These are phyloP conservation scores for Eimeria brunetti DNA, from an alignment of 169 alveolate species.

Conservation along the genomic window DNA sequence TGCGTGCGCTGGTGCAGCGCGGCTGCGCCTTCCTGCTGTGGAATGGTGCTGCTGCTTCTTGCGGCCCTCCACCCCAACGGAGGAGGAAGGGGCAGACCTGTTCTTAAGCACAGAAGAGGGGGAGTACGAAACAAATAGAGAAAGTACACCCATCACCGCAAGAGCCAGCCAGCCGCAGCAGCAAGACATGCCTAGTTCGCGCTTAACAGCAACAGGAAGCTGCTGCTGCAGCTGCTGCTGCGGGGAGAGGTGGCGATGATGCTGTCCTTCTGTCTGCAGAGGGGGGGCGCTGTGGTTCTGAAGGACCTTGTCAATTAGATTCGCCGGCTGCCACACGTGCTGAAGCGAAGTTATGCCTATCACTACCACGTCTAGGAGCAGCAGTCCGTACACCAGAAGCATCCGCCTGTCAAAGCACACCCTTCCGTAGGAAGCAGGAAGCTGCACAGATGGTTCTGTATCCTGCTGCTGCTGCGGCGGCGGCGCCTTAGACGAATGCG, in stretches of 20 bases:
- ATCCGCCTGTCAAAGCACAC: constrained; percentile 66
- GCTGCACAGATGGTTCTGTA: background rate
- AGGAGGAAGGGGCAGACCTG: background rate
- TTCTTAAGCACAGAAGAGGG: background rate
- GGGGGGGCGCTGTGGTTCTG: constrained; percentile 52
- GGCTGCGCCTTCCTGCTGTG: background rate
- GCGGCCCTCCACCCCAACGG: background rate
- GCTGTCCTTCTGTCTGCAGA: background rate
- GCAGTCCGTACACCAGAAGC: constrained; percentile 60
- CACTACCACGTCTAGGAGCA: constrained; percentile 70
- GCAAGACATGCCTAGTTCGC: constrained; percentile 79
- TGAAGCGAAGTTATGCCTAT: constrained; percentile 75
- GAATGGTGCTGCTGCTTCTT: background rate
- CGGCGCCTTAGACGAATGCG: background rate
- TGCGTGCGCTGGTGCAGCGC: background rate
- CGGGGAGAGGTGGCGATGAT: background rate
- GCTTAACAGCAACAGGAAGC: constrained; percentile 69
- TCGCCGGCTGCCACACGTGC: constrained; percentile 77
- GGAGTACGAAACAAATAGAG: constrained; percentile 59
- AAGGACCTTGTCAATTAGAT: constrained; percentile 72
- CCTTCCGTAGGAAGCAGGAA: background rate
- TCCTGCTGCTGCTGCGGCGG: constrained; percentile 46
- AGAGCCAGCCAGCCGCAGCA: constrained; percentile 80
- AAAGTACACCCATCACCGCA: constrained; percentile 65
- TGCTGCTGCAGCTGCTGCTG: constrained; percentile 28